These are phyloP conservation scores for Periconia sp. DNA, from an alignment of 2,329 filamentous ascomycete species.

Conservation along the genomic window DNA sequence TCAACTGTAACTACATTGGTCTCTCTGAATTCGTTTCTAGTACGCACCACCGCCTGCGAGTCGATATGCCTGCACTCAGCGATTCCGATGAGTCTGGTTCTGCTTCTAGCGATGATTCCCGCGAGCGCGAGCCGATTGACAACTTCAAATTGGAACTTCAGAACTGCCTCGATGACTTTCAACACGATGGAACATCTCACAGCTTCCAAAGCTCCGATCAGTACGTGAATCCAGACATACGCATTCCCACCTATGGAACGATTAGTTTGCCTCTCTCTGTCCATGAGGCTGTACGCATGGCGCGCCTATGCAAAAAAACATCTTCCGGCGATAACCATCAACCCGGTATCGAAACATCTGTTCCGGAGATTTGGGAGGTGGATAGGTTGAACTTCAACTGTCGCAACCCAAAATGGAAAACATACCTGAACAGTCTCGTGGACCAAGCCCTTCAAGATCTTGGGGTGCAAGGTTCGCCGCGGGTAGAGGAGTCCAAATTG, in stretches of 20 bases:
- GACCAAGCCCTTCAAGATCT: conserved; percentile 10
- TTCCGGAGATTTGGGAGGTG: conserved; percentile 36
- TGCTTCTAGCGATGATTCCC: no score
- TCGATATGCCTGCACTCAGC: no score
- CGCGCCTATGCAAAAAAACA: conserved; percentile 17
- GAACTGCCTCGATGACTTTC: conserved; percentile 1
- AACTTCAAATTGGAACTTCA: no score
- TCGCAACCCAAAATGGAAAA: conserved; percentile 22
- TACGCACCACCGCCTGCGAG: no score
- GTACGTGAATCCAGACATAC: conserved; percentile 3
- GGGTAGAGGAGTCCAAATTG: conserved; percentile 19
- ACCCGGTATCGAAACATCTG: conserved; percentile 31
- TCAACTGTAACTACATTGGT: no score
- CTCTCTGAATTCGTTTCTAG: no score
- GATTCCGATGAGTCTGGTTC: no score
- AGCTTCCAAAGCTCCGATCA: neutral
- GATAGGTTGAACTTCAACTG: conserved; percentile 22
- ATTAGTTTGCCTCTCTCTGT: conserved; percentile 1
- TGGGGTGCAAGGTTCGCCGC: conserved; percentile 11
- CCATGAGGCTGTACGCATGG: conserved; percentile 13
- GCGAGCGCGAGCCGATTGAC: no score
- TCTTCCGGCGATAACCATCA: conserved; percentile 34
- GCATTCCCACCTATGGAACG: conserved; percentile 1
- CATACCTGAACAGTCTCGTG: conserved; percentile 14
- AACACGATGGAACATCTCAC: conserved; percentile 1